Conservation (phyloP, 306 rosid genomes). For the Cucumis melo region DNA sequence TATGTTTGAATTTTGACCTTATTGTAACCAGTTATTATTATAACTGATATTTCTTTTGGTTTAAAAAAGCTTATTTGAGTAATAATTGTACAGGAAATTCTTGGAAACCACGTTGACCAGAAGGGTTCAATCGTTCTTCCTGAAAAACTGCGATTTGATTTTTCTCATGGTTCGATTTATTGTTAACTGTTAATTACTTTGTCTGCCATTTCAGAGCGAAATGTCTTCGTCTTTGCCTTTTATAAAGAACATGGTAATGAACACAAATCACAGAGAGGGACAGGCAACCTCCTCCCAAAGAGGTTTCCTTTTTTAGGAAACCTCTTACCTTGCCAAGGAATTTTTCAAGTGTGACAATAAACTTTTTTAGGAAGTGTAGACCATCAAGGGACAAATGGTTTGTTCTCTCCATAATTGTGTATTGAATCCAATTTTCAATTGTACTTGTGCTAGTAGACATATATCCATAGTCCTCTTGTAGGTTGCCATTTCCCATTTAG, state of each 20-base stretch:
- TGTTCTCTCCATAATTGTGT: neutral
- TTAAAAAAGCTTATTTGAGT: neutral
- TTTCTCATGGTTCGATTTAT: constrained; percentile 73
- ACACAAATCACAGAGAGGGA: neutral
- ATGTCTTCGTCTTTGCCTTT: neutral
- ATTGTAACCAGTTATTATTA: neutral
- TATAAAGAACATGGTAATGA: neutral
- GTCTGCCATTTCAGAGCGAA: too few species aligned
- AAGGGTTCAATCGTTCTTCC: constrained; percentile 97
- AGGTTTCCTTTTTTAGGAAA: neutral
- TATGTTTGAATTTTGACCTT: constrained; percentile 17
- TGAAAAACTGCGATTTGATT: constrained; percentile 90
- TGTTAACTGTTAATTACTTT: neutral
- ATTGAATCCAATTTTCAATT: neutral
- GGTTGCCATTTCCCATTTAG: neutral
- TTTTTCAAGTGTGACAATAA: neutral
- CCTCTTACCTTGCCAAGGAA: neutral
- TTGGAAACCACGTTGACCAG: constrained; percentile 84
- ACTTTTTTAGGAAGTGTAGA: neutral
- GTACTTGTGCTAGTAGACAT: neutral
- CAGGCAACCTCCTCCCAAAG: neutral
- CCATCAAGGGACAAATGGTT: neutral
- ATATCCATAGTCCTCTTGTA: neutral
- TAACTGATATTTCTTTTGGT: neutral
- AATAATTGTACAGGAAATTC: constrained; percentile 58